Evolutionary conservation across 2,329 filamentous ascomycete species (phyloP), one percentile per base, ranked within the genome.

Genomic region (Helicocarpus griseus): DNA sequence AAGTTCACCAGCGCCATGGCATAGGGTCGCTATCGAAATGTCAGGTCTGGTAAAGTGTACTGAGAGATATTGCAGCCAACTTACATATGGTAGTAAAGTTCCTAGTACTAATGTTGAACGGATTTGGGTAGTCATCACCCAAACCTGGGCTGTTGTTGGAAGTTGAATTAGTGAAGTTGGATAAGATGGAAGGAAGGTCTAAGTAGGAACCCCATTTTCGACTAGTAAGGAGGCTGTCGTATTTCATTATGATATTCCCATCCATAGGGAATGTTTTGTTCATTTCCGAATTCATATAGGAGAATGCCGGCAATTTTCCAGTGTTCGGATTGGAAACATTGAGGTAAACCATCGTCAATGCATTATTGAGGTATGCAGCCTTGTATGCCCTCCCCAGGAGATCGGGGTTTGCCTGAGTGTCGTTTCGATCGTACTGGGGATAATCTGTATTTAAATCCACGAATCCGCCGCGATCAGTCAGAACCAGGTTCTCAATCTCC

Each of bases 391-490:
- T 60, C 0, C 51, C 60, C 5, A 54, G 53, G 0, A 77, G 60
- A 21, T 73, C 64, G 0, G 69, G 66, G 35, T 71, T 62, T 1
- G 54, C 53, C 47, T 72, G 69, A 1, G 64, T 52, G 39, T 71
- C 60, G 0, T 58, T 52, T 9, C 60, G 49, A 33, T 69, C 58
- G 29, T 61, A 59, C 0, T 54, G 11, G 0, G 71, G 72, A 36
- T 65, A 68, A 4, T 61, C 63, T 0, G 52, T 58, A 52, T 66
- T 66, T 3, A 76, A 47, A 24, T 72, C 61, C 4, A 61, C 59
- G 50, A 76, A 75, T 0, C 73, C 74, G 1, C 73, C 74, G 1
- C 62, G 63, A 53, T 76, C 73, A 0, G 63, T 67, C 5, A 76
- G 56, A 3, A 61, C 57, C 7, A 73, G 48, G 11, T 66, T 52